phyloP scores from a whole-genome alignment of 2,329 filamentous ascomycete species.

The Cladorrhinum sp. region DNA sequence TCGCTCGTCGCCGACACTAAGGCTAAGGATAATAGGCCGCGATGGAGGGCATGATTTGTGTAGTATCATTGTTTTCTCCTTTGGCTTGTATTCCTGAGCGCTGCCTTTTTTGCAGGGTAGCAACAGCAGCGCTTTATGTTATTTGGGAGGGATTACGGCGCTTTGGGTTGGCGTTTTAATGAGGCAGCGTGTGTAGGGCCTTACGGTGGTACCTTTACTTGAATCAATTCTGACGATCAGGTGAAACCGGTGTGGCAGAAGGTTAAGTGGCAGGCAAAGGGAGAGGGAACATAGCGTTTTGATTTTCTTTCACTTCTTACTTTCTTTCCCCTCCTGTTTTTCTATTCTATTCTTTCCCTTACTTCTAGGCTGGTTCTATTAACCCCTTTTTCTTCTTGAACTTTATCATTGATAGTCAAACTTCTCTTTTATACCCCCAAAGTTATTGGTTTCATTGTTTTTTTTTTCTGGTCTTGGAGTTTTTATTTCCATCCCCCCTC shows the following conservation, averaged over 20 bases:
- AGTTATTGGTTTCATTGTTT: not conserved
- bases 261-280: not conserved
- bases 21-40: constrained; percentile 44
- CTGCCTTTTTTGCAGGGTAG: too few relatives aligned
- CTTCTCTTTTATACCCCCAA: constrained; percentile 1
- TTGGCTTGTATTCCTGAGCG: too few relatives aligned
- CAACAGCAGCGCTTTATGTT: too few relatives aligned
- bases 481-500: not conserved
- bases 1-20: constrained; percentile 32
- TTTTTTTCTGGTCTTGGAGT: not conserved
- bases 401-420: not conserved
- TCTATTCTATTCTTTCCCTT: not conserved
- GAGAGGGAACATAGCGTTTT: not conserved
- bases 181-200: too few relatives aligned
- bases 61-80: not conserved
- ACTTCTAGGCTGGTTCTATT: not conserved
- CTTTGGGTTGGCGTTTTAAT: not conserved
- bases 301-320: not conserved
- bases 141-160: constrained; percentile 2
- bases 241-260: too few relatives aligned
- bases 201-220: too few relatives aligned
- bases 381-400: not conserved
- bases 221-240: too few relatives aligned
- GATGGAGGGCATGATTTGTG: constrained; percentile 40
- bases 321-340: not conserved